phyloP scores from a whole-genome alignment of 2,329 filamentous ascomycete genomes.

The Verticillium alfalfae region DNA sequence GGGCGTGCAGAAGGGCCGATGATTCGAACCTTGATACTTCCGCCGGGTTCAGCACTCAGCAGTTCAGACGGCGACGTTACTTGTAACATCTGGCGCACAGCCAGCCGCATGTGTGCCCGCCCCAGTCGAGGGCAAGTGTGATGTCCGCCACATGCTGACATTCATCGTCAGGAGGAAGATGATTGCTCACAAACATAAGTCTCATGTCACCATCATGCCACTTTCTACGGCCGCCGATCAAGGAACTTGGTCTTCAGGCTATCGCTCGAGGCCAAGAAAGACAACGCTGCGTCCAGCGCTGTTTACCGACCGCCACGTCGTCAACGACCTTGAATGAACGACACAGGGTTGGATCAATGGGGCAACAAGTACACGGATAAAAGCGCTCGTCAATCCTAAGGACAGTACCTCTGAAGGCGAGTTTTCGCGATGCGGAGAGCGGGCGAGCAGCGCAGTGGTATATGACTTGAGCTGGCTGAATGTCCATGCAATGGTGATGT shows the following conservation, averaged over 20 bases:
- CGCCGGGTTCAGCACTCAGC: not conserved
- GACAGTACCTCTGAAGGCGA: too few relatives aligned
- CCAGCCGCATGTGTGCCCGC: not conserved
- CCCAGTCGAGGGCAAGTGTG: not conserved
- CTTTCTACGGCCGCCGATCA: not conserved
- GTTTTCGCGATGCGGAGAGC: too few relatives aligned
- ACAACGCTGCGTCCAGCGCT: not conserved
- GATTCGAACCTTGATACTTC: not conserved
- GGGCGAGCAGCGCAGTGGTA: too few relatives aligned
- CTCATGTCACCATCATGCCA: not conserved
- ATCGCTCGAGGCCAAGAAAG: not conserved
- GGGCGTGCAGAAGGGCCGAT: not conserved
- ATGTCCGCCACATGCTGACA: not conserved
- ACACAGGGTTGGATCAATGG: not conserved
- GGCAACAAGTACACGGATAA: too few relatives aligned
- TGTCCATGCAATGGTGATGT: too few relatives aligned
- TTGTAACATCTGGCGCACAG: not conserved
- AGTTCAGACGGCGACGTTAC: not conserved
- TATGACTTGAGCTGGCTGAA: too few relatives aligned
- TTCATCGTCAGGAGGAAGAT: not conserved
- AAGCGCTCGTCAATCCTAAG: too few relatives aligned
- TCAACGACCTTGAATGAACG: not conserved
- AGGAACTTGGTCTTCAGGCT: not conserved
- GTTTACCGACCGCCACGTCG: not conserved
- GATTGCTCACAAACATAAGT: not conserved